Percentiles rank a stretch among this genome's conserved stretches.
These are phyloP conservation scores for Glebionis coronaria DNA, from an alignment of 129 eudicot species.

Conservation along the genomic window DNA sequence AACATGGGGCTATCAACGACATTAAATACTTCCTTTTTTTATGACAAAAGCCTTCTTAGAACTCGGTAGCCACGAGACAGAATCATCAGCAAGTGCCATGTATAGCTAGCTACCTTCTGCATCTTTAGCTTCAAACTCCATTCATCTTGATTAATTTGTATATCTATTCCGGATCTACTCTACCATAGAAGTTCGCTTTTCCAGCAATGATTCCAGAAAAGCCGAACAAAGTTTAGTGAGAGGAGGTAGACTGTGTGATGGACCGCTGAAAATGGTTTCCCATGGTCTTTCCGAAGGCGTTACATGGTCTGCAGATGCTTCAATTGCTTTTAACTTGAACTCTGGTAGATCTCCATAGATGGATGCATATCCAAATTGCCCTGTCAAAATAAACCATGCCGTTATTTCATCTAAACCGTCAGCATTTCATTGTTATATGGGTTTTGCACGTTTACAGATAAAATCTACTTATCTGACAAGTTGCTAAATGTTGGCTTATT, in stretches of 20 bases:
- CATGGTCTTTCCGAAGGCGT: slow-evolving; percentile 55
- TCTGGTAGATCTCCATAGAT: slow-evolving; percentile 81
- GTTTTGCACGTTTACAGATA: no score
- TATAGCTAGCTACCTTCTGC: no score
- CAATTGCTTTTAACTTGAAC: slow-evolving; percentile 39
- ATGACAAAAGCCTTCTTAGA: neutral
- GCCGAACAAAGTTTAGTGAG: slow-evolving; percentile 67
- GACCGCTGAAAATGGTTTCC: slow-evolving; percentile 81
- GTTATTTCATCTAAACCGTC: no score
- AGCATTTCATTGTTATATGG: no score
- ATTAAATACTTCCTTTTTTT: neutral
- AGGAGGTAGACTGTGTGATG: slow-evolving; percentile 82
- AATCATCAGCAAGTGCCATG: no score
- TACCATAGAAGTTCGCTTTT: slow-evolving; percentile 45
- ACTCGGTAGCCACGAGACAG: no score
- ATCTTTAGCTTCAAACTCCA: neutral
- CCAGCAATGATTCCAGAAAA: slow-evolving; percentile 74
- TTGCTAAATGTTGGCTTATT: no score
- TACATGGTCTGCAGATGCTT: slow-evolving; percentile 21
- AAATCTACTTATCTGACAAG: no score
- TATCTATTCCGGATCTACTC: slow-evolving; percentile 28
- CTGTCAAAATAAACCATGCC: slow-evolving; percentile 23
- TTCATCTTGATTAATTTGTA: neutral
- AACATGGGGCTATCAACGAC: neutral
- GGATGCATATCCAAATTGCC: slow-evolving; percentile 65